phyloP scores from a whole-genome alignment of 1,284 basidiomycete species.

The Ceratobasidium sp. region DNA sequence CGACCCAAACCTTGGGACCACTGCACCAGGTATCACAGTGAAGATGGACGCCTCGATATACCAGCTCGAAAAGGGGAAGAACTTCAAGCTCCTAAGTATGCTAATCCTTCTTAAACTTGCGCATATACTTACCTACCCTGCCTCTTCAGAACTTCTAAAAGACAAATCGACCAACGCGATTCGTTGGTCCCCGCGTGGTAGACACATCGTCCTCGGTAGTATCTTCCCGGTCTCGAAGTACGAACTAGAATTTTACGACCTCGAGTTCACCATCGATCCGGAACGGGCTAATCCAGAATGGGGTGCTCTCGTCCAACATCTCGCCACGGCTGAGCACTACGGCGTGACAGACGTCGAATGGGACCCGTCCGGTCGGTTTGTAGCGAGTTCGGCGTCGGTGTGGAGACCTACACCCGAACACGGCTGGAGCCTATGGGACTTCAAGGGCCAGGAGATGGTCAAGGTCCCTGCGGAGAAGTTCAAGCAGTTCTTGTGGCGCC shows the following conservation, averaged over 20 bases:
- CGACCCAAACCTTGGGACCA: conserved; percentile 93
- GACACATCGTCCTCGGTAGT: conserved; percentile 95
- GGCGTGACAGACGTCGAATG: conserved; percentile 98
- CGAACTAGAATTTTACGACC: conserved; percentile 99
- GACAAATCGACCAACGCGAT: conserved; percentile 94
- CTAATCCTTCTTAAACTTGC: conserved; percentile 47
- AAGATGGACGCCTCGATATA: conserved; percentile 98
- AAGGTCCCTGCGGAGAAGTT: conserved; percentile 94
- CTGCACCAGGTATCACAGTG: conserved; percentile 89
- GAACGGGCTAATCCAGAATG: conserved; percentile 80
- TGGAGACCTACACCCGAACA: conserved; percentile 98
- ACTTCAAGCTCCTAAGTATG: conserved; percentile 91
- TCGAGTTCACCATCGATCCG: conserved; percentile 85
- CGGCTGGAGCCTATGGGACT: conserved; percentile 98
- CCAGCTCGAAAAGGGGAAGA: conserved; percentile 92
- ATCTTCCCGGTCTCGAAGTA: conserved; percentile 96
- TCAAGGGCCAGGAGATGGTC: conserved; percentile 91
- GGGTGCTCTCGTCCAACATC: conserved; percentile 88
- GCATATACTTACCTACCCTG: conserved; percentile 22
- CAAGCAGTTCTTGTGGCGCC: conserved; percentile 99
- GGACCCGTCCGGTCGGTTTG: conserved; percentile 96
- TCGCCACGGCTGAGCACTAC: conserved; percentile 95
- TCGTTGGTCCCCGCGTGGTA: conserved; percentile 96
- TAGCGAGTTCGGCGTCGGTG: conserved; percentile 92
- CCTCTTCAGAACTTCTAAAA: conserved; percentile 76